Conservation (phyloP, 192 early-diverging fungal genomes). For the Pilobolus umbonatus region DNA sequence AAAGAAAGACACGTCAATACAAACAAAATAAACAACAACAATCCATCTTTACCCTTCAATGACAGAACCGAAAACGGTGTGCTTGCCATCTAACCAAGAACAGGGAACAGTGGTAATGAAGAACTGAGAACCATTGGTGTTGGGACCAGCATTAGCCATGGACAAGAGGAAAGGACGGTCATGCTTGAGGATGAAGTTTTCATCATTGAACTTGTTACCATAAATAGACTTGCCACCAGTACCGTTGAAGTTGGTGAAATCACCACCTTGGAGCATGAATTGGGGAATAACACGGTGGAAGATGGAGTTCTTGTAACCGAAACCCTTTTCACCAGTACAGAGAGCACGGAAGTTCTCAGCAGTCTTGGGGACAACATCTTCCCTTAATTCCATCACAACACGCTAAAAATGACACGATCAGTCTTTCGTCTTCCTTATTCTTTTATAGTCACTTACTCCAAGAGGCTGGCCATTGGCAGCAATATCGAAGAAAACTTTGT, state of each 20-base stretch:
- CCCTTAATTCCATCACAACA: slow-evolving; percentile 61
- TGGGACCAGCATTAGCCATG: slow-evolving; percentile 84
- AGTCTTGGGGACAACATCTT: slow-evolving; percentile 65
- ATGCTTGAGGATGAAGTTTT: slow-evolving; percentile 62
- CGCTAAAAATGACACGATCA: slow-evolving; percentile 29
- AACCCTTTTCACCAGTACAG: slow-evolving; percentile 95
- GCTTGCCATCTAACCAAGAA: slow-evolving; percentile 84
- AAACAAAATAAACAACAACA: background rate
- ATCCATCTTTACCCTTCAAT: slow-evolving; percentile 54
- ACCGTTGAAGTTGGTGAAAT: slow-evolving; percentile 82
- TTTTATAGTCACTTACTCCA: slow-evolving; percentile 38
- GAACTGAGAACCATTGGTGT: slow-evolving; percentile 90
- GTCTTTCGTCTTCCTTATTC: background rate
- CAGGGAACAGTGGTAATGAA: slow-evolving; percentile 83
- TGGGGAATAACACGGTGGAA: slow-evolving; percentile 86
- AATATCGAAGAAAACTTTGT: slow-evolving; percentile 66
- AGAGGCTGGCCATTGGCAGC: slow-evolving; percentile 40
- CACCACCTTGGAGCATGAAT: slow-evolving; percentile 86
- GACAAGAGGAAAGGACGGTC: slow-evolving; percentile 62
- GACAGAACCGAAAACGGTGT: slow-evolving; percentile 76
- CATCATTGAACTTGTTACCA: slow-evolving; percentile 63
- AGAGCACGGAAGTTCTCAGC: slow-evolving; percentile 98
- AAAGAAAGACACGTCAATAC: background rate
- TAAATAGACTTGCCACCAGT: slow-evolving; percentile 91
- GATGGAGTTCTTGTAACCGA: slow-evolving; percentile 63